These are phyloP conservation scores for Claviceps paspali DNA, from an alignment of 2,329 filamentous ascomycete species.

Conservation along the genomic window DNA sequence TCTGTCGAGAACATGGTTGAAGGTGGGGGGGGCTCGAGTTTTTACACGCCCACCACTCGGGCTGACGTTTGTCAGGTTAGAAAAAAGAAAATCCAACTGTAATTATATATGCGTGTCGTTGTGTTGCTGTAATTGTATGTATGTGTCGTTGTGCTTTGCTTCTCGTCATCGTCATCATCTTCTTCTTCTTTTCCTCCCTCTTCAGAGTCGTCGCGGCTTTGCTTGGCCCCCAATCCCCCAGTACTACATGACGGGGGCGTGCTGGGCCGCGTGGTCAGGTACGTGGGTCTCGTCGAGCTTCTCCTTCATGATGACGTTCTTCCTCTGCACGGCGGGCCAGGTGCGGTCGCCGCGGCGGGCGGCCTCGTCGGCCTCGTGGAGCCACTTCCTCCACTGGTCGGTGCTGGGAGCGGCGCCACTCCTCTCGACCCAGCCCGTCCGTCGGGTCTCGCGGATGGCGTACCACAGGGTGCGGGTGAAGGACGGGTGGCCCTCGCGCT, in stretches of 20 bases:
- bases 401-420: constrained; percentile 37
- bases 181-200: no score
- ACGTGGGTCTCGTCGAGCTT: constrained; percentile 8
- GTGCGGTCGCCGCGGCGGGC: constrained; percentile 15
- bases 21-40: no score
- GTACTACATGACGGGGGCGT: constrained; percentile 16
- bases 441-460: constrained; percentile 38
- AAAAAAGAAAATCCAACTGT: no score
- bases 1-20: no score
- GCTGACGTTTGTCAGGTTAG: no score
- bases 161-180: no score
- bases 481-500: constrained; percentile 26
- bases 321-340: constrained; percentile 34
- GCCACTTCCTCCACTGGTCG: constrained; percentile 37
- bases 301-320: constrained; percentile 32
- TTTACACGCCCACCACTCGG: no score
- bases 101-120: no score
- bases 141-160: no score
- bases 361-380: constrained; percentile 29
- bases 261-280: constrained; percentile 15
- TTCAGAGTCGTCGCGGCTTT: no score
- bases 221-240: no score
- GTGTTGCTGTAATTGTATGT: no score
- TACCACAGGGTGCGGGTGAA: constrained; percentile 45
- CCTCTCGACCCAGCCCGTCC: constrained; percentile 35